phyloP scores from a whole-genome alignment of 2,329 filamentous ascomycete species.

The Scytalidium sp. region DNA sequence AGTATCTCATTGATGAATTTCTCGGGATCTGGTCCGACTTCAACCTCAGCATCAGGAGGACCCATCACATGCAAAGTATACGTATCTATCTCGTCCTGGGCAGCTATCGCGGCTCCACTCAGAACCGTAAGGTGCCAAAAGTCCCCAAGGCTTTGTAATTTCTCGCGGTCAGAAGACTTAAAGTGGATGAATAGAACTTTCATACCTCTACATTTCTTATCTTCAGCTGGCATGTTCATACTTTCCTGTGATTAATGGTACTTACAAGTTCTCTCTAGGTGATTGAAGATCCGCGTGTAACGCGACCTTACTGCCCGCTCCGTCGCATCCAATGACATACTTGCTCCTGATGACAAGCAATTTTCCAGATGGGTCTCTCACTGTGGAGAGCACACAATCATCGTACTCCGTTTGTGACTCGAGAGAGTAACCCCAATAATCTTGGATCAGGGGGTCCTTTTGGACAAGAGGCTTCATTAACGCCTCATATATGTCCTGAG shows the following conservation, averaged over 20 bases:
- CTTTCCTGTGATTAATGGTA: too few species aligned
- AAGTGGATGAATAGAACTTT: neutral
- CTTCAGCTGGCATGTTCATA: too few species aligned
- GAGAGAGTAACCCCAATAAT: neutral
- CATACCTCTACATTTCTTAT: neutral
- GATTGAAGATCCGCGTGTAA: neutral
- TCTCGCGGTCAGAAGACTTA: neutral
- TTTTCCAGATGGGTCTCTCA: neutral
- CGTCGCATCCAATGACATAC: conserved; percentile 38
- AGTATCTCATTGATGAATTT: neutral
- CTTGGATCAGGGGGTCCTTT: neutral
- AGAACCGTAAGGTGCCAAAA: neutral
- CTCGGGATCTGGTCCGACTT: neutral
- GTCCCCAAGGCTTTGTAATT: neutral
- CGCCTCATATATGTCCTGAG: neutral
- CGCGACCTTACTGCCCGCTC: conserved; percentile 17
- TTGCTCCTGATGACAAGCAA: neutral
- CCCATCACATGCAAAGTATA: neutral
- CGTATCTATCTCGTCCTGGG: neutral
- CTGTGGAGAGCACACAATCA: neutral
- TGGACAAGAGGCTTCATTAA: neutral
- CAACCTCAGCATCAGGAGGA: neutral
- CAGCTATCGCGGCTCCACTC: neutral
- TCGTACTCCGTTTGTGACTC: neutral
- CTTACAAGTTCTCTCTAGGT: neutral